These are phyloP conservation scores for Boletus vermiculosoides DNA, from an alignment of 768 basidiomycete species.

Conservation along the genomic window DNA sequence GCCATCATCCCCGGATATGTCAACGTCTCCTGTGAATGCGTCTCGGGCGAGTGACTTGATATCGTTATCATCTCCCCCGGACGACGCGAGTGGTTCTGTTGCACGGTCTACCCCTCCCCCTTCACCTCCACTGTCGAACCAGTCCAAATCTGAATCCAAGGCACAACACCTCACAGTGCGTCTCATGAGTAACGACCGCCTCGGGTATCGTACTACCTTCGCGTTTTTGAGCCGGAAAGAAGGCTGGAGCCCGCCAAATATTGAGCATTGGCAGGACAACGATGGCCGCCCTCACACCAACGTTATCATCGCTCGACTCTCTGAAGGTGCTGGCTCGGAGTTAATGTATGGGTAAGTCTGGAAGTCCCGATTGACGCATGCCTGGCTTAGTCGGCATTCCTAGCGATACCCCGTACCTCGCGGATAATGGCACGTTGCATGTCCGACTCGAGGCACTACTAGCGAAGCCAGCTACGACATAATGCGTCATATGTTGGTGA, in stretches of 20 bases:
- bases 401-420: conserved; percentile 49
- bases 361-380: not conserved
- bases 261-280: conserved; percentile 13
- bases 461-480: conserved; percentile 35
- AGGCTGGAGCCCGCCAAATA: conserved; percentile 10
- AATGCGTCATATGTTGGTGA: conserved; percentile 46
- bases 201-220: conserved; percentile 25
- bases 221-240: conserved; percentile 3
- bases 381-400: not conserved
- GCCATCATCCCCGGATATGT: conserved; percentile 5
- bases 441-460: conserved; percentile 47
- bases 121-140: not conserved
- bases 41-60: conserved; percentile 8
- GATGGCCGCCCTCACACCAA: not conserved
- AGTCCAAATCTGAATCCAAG: conserved; percentile 9
- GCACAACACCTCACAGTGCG: conserved; percentile 26
- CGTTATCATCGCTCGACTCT: conserved; percentile 40
- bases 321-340: conserved; percentile 41
- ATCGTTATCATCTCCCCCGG: conserved; percentile 2
- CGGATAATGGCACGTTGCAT: conserved; percentile 43
- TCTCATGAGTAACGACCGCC: conserved; percentile 24
- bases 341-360: conserved; percentile 52
- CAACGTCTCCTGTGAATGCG: not conserved
- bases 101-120: not conserved
- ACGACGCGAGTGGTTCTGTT: not conserved